Base-by-base conservation (phyloP, 1,284 basidiomycete species). In the Wolfiporia cocos region DNA sequence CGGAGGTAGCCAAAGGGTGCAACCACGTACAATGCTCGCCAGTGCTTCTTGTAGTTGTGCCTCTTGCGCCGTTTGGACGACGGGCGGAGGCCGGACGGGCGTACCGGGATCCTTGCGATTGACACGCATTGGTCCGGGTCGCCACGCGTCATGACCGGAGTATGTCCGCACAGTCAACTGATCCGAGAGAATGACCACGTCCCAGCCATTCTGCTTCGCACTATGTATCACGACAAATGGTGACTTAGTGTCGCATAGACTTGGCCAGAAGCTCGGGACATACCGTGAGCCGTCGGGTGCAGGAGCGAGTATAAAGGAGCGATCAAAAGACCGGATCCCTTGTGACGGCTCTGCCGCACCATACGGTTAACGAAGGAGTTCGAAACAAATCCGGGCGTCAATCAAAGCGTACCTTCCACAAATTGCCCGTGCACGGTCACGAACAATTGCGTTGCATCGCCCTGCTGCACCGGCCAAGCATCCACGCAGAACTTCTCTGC, bases 341-440 rank as follows among this genome's bases (percentile, higher is more conserved):
- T 50, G 43, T 3, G 52, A 48, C 36, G 58, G 58, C 37, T 57
- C 59, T 62, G 42, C 37, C 44, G 10, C 5, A 26, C 37, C 26
- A 36, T 50, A 9, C 47, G 41, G 39, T 20, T n/a, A n/a, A n/a
- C n/a, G n/a, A n/a, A n/a, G 21, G 29, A 19, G 17, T 14, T 21
- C 15, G 36, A 40, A 23, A 23, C 22, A 22, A 33, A 30, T 15
- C 9, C n/a, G 12, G 34, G 20, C 10, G 15, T 31, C 28, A 37
- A 41, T 22, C 42, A 20, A 21, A 9, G 70, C 82, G 54, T 56
- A 92, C 92, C 70, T 74, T 99, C 95, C 38, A 74, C 73, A 58
- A 94, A 96, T 61, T 98, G 85, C 5, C 95, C 95, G 59, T 98
- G 92, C 23, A 98, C 75, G 42, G 78, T 81, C 49, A 95, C 74